A percentile compares a stretch with the other conserved stretches of the same genome.
Conservation (phyloP, 2,329 filamentous ascomycete species). For the Remersonia thermophila region DNA sequence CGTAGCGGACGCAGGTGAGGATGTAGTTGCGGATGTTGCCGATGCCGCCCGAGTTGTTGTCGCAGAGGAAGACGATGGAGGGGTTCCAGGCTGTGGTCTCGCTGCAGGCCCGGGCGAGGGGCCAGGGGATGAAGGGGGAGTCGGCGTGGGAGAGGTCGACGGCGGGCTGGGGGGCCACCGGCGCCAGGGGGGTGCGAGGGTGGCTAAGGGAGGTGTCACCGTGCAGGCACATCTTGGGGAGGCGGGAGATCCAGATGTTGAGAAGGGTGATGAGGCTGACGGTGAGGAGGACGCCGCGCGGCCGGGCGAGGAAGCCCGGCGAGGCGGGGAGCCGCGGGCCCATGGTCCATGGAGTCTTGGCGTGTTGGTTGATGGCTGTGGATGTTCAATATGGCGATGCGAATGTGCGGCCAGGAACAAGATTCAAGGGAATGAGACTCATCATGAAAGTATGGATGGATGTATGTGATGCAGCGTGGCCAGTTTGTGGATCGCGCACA, state of each 20-base stretch:
- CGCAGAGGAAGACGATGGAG: constrained; percentile 34
- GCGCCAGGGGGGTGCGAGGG: neutral
- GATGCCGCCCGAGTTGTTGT: constrained; percentile 39
- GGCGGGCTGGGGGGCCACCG: constrained; percentile 5
- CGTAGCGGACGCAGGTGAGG: constrained; percentile 37
- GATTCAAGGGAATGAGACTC: too few species aligned
- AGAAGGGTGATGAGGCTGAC: constrained; percentile 16
- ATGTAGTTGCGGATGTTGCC: constrained; percentile 40
- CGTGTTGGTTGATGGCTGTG: too few species aligned
- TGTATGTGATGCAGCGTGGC: too few species aligned
- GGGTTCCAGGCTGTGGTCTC: constrained; percentile 28
- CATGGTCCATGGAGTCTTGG: constrained; percentile 1
- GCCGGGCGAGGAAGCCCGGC: constrained; percentile 7
- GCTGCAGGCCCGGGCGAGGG: constrained; percentile 30
- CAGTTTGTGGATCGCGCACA: neutral
- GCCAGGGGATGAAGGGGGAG: constrained; percentile 34
- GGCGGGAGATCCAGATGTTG: constrained; percentile 17
- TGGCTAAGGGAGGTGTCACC: constrained; percentile 9
- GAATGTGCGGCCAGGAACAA: too few species aligned
- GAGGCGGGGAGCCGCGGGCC: neutral
- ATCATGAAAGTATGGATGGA: too few species aligned
- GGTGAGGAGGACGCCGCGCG: constrained; percentile 12
- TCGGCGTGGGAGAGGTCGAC: constrained; percentile 27
- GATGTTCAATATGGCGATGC: too few species aligned
- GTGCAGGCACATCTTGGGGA: constrained; percentile 17